Evolutionary conservation across 345 rosid genomes (phyloP), one percentile per base, ranked within the genome.

Genomic region (Lepidium sativum): DNA sequence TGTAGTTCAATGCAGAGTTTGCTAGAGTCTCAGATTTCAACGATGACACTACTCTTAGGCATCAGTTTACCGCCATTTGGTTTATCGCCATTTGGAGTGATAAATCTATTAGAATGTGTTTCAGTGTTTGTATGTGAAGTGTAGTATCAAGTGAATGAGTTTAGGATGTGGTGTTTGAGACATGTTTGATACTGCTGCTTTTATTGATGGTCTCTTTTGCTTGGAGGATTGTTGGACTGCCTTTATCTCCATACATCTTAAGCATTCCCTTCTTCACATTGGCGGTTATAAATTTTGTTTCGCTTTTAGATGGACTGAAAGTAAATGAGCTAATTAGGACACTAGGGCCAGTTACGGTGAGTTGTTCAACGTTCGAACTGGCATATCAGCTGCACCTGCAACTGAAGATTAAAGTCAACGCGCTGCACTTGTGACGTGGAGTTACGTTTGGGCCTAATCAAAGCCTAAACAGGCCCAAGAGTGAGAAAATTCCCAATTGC

Each of bases 221-320:
- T 3, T 89, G 97, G 96, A 85, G 82, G 80, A 86, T 92, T 40
- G 92, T 87, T 70, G 82, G 96, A 74, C 77, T 87, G 33, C 97
- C 98, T 25, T 71, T 89, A 60, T 79, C 76, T 11, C 86, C 86
- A 40, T 87, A 83, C 67, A 76, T 80, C 75, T 78, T 92, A 77
- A 82, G 77, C 27, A 71, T 79, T 0, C 97, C 97, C 2, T 89
- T 92, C 74, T 77, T 87, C 44, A 70, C 75, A 15, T 83, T 91
- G 0, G 80, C 83, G 16, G 60, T 69, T 77, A 48, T 89, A 57
- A 6, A 89, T 45, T 74, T 66, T 56, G 91, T 89, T 43, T 97
- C 94, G 2, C 52, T 89, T 43, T 90, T 92, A 33, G 75, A 79
- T 51, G 72, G 60, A 80, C 42, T 86, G 71, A 83, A 67, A 79